Base-by-base conservation (phyloP, 495 filamentous ascomycete species). In the Talaromyces stipitatus region DNA sequence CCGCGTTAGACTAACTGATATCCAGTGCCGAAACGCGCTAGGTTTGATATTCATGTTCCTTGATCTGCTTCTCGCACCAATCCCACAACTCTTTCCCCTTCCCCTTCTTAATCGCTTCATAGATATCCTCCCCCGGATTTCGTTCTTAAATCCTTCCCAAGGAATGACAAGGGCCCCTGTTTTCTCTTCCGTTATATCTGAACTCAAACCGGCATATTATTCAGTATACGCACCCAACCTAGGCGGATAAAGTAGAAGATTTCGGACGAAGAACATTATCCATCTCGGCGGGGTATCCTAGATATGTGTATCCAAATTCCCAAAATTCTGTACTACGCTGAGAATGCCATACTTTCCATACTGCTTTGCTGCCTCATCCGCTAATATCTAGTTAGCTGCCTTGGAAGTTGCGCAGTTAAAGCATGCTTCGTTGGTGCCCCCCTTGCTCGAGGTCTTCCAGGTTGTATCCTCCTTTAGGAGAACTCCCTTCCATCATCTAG, bases 401-500 rank as follows among this genome's bases (percentile, higher is more conserved):
- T 78, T 76, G 10, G 75, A 74, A 38, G 64, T 69, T 32, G 59
- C 61, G 60, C 76, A 78, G 58, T 68, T 66, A 8, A 28, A 10
- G n/a, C 14, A 11, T 28, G 22, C 22, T 6, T 27, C 48, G n/a
- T 26, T 28, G 3, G 48, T 51, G 12, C 23, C 26, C 55, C 27
- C 50, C 24, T 38, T 55, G n/a, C 29, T 43, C 52, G 16, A 51
- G 14, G 18, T 28, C 23, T 0, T 5, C 23, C 79, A 73, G 45
- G 89, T 88, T 54, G 91, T 76, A 66, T 85, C 86, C 64, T 90
- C 69, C 56, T 85, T 78, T 84, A 88, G 88, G 2, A 27, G 48
- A 10, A 11, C 48, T 51, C 27, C 12, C 4, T 26, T 51, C 23
- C 11, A 51, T 51, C 24, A 27, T 5, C 48, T 11, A 60, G 8